These are phyloP conservation scores for Candolleomyces aberdarensis DNA, from an alignment of 768 basidiomycete species.

Conservation along the genomic window DNA sequence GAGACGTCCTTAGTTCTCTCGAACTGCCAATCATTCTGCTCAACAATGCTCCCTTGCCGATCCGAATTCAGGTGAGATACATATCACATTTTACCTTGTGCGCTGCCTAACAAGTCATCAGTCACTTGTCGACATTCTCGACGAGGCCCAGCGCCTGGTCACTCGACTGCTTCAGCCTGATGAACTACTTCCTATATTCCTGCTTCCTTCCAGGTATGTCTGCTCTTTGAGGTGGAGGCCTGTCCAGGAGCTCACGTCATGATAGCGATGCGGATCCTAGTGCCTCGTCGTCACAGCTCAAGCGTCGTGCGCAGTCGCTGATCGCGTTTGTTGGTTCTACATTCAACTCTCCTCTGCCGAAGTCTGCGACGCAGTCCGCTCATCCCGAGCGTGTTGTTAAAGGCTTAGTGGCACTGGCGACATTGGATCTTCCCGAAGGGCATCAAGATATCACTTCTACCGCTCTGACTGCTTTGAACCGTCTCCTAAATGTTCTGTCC, in stretches of 20 bases:
- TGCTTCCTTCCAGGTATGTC: slow-evolving; percentile 56
- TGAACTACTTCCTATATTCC: slow-evolving; percentile 40
- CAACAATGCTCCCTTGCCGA: slow-evolving; percentile 45
- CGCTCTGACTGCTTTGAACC: slow-evolving; percentile 50
- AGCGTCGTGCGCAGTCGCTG: slow-evolving; percentile 65
- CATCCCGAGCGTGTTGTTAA: slow-evolving; percentile 48
- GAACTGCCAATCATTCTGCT: slow-evolving; percentile 65
- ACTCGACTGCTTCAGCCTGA: slow-evolving; percentile 37
- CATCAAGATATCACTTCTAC: slow-evolving; percentile 40
- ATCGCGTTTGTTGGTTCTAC: slow-evolving; percentile 60
- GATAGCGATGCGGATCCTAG: slow-evolving; percentile 62
- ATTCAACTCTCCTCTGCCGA: slow-evolving; percentile 32
- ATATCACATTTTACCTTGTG: background rate
- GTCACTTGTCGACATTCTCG: slow-evolving; percentile 62
- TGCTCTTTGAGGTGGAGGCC: background rate
- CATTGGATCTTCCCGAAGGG: slow-evolving; percentile 29
- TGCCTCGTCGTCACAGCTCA: slow-evolving; percentile 40
- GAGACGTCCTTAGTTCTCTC: slow-evolving; percentile 59
- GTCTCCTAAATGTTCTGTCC: slow-evolving; percentile 60
- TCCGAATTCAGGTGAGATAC: slow-evolving; percentile 52
- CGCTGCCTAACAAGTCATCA: slow-evolving; percentile 22
- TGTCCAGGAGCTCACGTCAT: background rate
- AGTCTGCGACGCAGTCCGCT: slow-evolving; percentile 21
- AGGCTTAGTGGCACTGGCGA: slow-evolving; percentile 37
- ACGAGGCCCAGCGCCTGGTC: slow-evolving; percentile 62